Evolutionary conservation across 768 basidiomycete genomes (phyloP).

Genomic region (Mrakia blollopis): DNA sequence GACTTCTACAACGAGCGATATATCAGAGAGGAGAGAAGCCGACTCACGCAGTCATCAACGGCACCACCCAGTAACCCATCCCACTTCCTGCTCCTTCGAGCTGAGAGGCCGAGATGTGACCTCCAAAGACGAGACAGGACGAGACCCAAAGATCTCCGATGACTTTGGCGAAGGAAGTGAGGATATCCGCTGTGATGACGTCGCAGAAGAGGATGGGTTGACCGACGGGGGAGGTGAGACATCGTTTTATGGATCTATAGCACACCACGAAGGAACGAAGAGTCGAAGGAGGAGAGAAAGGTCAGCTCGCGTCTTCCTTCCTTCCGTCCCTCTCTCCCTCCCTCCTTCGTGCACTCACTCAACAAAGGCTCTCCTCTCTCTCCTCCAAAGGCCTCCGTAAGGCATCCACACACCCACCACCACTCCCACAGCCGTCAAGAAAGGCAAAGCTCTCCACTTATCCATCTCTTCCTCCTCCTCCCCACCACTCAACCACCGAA

Average conservation of each 20-base stretch:
- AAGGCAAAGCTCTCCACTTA: constrained; percentile 68
- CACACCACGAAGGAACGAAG: background rate
- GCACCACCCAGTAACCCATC: constrained; percentile 68
- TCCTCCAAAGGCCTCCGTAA: constrained; percentile 60
- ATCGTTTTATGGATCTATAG: constrained; percentile 65
- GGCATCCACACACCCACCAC: constrained; percentile 62
- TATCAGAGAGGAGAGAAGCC: too few species aligned
- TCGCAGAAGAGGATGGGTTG: constrained; percentile 78
- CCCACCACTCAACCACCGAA: constrained; percentile 57
- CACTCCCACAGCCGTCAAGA: constrained; percentile 58
- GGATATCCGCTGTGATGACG: constrained; percentile 87
- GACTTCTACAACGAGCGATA: too few species aligned
- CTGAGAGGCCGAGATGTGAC: constrained; percentile 60
- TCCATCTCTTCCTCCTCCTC: constrained; percentile 59
- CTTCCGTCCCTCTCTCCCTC: background rate
- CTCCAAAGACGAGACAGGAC: constrained; percentile 75
- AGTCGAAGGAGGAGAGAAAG: too few species aligned
- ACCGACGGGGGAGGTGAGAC: constrained; percentile 59
- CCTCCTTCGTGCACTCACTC: constrained; percentile 53
- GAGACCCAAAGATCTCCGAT: constrained; percentile 91
- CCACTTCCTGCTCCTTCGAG: constrained; percentile 55
- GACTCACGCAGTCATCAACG: constrained; percentile 77
- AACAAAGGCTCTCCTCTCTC: constrained; percentile 70
- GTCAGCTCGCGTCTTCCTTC: background rate
- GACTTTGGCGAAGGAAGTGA: constrained; percentile 96